These are phyloP conservation scores for Penicillium hordei DNA, from an alignment of 2,329 filamentous ascomycete species.

Conservation along the genomic window DNA sequence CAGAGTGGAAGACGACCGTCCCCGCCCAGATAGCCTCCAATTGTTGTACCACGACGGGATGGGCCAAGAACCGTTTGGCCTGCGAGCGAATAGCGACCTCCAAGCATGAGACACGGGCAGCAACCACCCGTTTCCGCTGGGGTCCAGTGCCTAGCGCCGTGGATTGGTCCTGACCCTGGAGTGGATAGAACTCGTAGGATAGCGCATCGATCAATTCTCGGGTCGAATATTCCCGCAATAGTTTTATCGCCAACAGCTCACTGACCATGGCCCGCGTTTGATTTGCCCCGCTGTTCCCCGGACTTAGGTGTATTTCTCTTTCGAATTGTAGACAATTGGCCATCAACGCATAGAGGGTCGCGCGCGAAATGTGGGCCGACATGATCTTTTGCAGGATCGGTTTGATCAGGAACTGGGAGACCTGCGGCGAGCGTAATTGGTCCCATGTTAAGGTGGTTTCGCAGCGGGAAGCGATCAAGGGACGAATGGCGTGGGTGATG, in stretches of 20 bases:
- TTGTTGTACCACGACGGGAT: slow-evolving; percentile 88
- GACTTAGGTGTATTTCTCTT: slow-evolving; percentile 79
- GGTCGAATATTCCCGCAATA: slow-evolving; percentile 85
- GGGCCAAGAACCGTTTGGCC: slow-evolving; percentile 87
- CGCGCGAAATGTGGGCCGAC: slow-evolving; percentile 77
- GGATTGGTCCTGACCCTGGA: slow-evolving; percentile 70
- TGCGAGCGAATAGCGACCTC: slow-evolving; percentile 92
- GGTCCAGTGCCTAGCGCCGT: slow-evolving; percentile 36
- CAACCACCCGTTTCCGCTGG: slow-evolving; percentile 53
- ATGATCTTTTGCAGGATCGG: slow-evolving; percentile 90
- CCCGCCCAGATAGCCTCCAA: slow-evolving; percentile 98
- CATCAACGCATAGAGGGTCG: slow-evolving; percentile 84
- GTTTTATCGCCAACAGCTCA: slow-evolving; percentile 83
- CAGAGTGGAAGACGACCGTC: slow-evolving; percentile 89
- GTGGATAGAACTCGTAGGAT: slow-evolving; percentile 90
- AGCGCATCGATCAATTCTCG: slow-evolving; percentile 90
- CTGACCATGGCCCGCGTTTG: slow-evolving; percentile 83
- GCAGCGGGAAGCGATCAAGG: slow-evolving; percentile 78
- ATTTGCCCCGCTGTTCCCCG: slow-evolving; percentile 80
- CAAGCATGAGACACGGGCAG: slow-evolving; percentile 80
- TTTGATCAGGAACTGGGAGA: slow-evolving; percentile 93
- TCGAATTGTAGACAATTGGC: slow-evolving; percentile 91
- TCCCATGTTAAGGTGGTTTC: slow-evolving; percentile 95
- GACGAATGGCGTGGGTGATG: slow-evolving; percentile 84
- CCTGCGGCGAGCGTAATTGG: slow-evolving; percentile 89